phyloP scores from a whole-genome alignment of 768 basidiomycete genomes.

The Gymnopilus junonius region DNA sequence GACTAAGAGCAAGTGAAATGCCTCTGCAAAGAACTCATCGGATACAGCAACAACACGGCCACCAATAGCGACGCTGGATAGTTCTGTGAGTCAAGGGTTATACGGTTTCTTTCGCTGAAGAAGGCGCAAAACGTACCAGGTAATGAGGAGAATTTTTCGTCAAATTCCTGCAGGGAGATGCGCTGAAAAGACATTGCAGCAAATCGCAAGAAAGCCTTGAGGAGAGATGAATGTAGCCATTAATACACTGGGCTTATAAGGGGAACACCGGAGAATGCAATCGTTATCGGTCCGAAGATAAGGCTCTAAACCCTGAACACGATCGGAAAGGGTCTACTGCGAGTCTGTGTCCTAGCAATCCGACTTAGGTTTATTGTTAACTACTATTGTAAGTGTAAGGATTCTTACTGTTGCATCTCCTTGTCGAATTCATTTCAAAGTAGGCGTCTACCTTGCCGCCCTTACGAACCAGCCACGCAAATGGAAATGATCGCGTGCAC shows the following conservation, averaged over 20 bases:
- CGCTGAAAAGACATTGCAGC: conserved; percentile 43
- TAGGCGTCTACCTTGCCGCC: too few relatives aligned
- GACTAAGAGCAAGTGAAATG: conserved; percentile 79
- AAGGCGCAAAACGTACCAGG: not conserved
- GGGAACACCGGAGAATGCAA: not conserved
- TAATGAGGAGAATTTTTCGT: conserved; percentile 39
- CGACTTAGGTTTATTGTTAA: too few relatives aligned
- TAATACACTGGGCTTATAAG: not conserved
- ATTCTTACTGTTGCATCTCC: too few relatives aligned
- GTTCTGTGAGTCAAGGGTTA: conserved; percentile 53
- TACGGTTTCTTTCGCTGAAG: not conserved
- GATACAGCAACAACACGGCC: conserved; percentile 77
- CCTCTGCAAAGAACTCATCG: conserved; percentile 96
- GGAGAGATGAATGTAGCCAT: not conserved
- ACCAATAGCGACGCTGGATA: conserved; percentile 86
- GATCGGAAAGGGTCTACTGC: not conserved
- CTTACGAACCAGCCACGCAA: too few relatives aligned
- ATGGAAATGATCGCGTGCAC: too few relatives aligned
- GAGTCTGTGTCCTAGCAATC: too few relatives aligned
- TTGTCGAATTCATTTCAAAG: too few relatives aligned
- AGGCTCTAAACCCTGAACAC: not conserved
- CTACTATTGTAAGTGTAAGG: too few relatives aligned
- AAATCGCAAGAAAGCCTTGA: not conserved
- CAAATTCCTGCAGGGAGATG: conserved; percentile 50
- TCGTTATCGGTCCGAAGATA: not conserved